Percentiles rank a stretch among this genome's conserved stretches.
Evolutionary conservation across 73 alveolate genomes (phyloP).

Genomic region (Blepharisma japonicum): DNA sequence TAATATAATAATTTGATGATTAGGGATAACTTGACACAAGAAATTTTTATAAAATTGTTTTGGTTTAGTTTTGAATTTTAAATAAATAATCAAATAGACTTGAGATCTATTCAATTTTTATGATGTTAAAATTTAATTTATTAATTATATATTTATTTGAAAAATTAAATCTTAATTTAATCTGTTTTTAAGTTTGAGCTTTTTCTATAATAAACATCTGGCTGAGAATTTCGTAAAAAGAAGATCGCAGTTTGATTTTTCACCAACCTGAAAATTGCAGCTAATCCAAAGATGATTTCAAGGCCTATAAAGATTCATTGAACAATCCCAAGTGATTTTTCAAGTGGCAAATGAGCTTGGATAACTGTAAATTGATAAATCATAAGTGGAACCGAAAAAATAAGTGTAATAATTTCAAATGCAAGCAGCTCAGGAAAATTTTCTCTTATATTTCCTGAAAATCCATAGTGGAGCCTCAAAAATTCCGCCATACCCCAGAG

Average conservation of each 20-base stretch:
- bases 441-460: constrained; percentile 11
- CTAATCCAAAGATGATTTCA: constrained; percentile 19
- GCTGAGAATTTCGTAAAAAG: constrained; percentile 13
- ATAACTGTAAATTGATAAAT: background rate
- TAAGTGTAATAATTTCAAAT: background rate
- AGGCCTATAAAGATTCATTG: constrained; percentile 3
- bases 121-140: no score
- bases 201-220: constrained; percentile 1
- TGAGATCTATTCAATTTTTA: no score
- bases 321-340: constrained; percentile 1
- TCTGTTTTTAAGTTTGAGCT: no score
- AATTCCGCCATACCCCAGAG: constrained; percentile 18
- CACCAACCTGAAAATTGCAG: constrained; percentile 14
- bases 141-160: no score
- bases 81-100: no score
- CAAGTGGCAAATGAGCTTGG: background rate
- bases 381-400: constrained; percentile 4
- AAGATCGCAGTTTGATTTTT: constrained; percentile 24
- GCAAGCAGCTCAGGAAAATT: constrained; percentile 15
- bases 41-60: no score
- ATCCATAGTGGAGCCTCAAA: constrained; percentile 9
- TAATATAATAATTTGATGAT: no score
- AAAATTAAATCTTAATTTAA: no score
- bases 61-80: no score
- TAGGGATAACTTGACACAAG: no score